Evolutionary conservation across 129 eudicot species (phyloP).

Genomic region (Ambrosia trifida): DNA sequence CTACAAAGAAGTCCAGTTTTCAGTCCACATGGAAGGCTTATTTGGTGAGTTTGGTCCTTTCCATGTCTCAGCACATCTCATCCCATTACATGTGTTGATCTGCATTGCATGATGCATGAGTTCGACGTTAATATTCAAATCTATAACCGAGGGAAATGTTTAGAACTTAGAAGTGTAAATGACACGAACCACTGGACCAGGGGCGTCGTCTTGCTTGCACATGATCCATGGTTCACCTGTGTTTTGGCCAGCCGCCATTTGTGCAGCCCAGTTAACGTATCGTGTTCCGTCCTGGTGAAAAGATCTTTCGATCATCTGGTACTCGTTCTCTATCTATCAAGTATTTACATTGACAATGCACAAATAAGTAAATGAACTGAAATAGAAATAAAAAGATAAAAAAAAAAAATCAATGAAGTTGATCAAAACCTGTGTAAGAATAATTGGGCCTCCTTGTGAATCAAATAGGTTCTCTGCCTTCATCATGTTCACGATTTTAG

Average conservation of each 20-base stretch:
- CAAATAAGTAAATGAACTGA: neutral
- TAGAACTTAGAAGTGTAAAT: neutral
- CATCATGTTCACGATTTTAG: constrained; percentile 77
- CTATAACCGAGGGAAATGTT: neutral
- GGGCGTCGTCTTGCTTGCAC: constrained; percentile 98
- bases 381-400: no score
- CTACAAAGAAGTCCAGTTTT: constrained; percentile 88
- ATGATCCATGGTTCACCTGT: constrained; percentile 93
- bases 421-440: constrained; percentile 85
- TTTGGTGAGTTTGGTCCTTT: constrained; percentile 82
- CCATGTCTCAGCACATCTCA: constrained; percentile 79
- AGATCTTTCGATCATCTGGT: constrained; percentile 59
- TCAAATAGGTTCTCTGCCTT: constrained; percentile 69
- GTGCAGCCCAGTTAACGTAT: constrained; percentile 79
- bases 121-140: neutral
- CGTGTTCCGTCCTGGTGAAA: constrained; percentile 51
- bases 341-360: neutral
- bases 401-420: neutral
- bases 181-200: constrained; percentile 77
- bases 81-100: constrained; percentile 94
- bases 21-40: constrained; percentile 90
- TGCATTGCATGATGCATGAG: constrained; percentile 45
- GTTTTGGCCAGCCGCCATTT: constrained; percentile 71
- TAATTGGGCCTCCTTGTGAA: constrained; percentile 95
- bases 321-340: constrained; percentile 85